phyloP scores from a whole-genome alignment of 352 stramenopile genomes.

The Pythium pyrilobum region DNA sequence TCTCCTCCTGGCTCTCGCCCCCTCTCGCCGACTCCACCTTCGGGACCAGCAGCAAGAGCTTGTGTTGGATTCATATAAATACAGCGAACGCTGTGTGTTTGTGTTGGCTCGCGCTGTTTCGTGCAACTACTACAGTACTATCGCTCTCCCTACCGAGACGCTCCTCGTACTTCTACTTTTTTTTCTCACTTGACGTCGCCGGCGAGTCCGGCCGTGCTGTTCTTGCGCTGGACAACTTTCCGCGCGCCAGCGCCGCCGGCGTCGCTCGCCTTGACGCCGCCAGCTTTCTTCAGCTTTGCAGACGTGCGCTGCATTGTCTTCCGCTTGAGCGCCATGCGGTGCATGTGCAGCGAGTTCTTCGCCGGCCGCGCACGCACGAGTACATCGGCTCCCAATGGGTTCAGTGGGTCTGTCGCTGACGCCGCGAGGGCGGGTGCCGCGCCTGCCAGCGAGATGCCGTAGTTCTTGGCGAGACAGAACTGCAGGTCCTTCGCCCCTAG shows the following conservation, averaged over 20 bases:
- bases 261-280: constrained; percentile 32
- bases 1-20: no score
- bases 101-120: no score
- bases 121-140: no score
- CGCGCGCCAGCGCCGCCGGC: constrained; percentile 5
- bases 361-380: constrained; percentile 45
- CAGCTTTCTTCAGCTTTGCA: constrained; percentile 41
- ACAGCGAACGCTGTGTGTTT: no score
- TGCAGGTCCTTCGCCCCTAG: constrained; percentile 73
- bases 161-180: no score
- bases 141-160: no score
- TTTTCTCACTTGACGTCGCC: constrained; percentile 29
- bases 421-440: neutral
- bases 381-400: constrained; percentile 51
- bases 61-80: no score
- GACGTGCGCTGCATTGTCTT: constrained; percentile 57
- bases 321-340: constrained; percentile 71
- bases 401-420: constrained; percentile 19
- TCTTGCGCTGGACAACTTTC: constrained; percentile 56
- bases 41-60: no score
- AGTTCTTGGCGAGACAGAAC: constrained; percentile 82
- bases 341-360: constrained; percentile 83
- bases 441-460: constrained; percentile 74
- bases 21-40: no score
- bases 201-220: constrained; percentile 21